Percentiles rank a stretch among this genome's conserved stretches.
Evolutionary conservation across 2,329 filamentous ascomycete species (phyloP).

Genomic region (Acrodontium crateriforme): DNA sequence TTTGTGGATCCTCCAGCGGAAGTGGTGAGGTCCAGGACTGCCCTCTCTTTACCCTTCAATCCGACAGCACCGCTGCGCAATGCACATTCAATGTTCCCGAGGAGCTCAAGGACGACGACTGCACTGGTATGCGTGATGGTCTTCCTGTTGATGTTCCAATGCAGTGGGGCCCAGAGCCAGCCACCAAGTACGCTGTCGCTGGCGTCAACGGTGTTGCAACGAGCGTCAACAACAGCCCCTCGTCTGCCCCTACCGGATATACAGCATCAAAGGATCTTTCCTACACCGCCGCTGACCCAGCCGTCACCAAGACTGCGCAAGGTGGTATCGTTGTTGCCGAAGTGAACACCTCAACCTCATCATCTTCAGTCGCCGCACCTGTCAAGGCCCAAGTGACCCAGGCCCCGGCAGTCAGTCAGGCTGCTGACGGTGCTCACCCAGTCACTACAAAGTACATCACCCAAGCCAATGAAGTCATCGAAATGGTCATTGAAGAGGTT

Average conservation of each 20-base stretch:
- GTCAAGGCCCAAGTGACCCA: conserved; percentile 10
- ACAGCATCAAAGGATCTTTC: conserved; percentile 7
- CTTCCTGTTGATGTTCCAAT: conserved; percentile 55
- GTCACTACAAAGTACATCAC: conserved; percentile 29
- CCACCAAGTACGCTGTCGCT: conserved; percentile 20
- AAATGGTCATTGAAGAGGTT: conserved; percentile 31
- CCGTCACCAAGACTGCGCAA: conserved; percentile 11
- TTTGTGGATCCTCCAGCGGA: conserved; percentile 58
- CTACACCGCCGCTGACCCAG: conserved; percentile 14
- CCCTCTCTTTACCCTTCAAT: conserved; percentile 57
- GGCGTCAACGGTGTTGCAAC: conserved; percentile 11
- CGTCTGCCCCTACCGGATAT: conserved; percentile 6
- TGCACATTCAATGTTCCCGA: conserved; percentile 52
- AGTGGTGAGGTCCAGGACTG: conserved; percentile 63
- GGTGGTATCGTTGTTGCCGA: conserved; percentile 12
- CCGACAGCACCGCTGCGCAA: conserved; percentile 35
- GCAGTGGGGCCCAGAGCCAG: conserved; percentile 31
- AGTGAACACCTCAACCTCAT: background rate
- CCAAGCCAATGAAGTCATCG: conserved; percentile 29
- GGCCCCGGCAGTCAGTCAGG: conserved; percentile 14
- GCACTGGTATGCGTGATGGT: conserved; percentile 38
- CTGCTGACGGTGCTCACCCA: conserved; percentile 11
- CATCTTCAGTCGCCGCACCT: conserved; percentile 9
- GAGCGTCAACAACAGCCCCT: conserved; percentile 7
- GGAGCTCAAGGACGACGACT: conserved; percentile 45